These are phyloP conservation scores for Kwoniella bestiolae DNA, from an alignment of 768 basidiomycete genomes.

Conservation along the genomic window DNA sequence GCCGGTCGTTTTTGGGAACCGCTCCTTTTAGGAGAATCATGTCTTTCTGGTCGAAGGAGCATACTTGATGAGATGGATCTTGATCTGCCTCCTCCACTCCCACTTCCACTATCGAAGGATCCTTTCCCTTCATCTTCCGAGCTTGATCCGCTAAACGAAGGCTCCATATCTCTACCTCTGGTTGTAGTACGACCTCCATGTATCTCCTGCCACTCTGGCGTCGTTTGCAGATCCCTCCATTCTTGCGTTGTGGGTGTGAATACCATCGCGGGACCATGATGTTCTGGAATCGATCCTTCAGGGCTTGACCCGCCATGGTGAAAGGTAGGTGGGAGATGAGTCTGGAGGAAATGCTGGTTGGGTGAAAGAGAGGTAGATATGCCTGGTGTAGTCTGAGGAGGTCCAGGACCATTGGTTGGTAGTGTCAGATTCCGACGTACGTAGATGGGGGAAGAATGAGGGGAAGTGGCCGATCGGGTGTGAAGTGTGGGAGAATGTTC, in stretches of 20 bases:
- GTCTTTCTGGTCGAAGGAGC: conserved; percentile 9
- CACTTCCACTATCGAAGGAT: conserved; percentile 7
- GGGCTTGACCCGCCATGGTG: conserved; percentile 29
- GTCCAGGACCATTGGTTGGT: conserved; percentile 35
- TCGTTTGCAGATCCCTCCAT: conserved; percentile 50
- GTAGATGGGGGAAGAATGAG: conserved; percentile 36
- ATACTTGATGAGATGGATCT: conserved; percentile 14
- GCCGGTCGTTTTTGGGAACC: conserved; percentile 5
- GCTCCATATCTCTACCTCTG: conserved; percentile 13
- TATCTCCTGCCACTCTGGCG: conserved; percentile 26
- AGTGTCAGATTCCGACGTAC: conserved; percentile 31
- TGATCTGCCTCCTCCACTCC: conserved; percentile 3
- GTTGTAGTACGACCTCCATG: neutral
- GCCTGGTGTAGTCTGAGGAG: conserved; percentile 15
- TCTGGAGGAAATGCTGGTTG: conserved; percentile 44
- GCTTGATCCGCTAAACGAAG: conserved; percentile 22
- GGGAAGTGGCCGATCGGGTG: conserved; percentile 17
- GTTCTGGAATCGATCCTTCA: conserved; percentile 22
- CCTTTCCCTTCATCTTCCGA: conserved; percentile 26
- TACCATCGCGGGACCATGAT: conserved; percentile 43
- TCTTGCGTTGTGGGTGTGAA: conserved; percentile 57
- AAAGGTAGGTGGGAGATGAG: conserved; percentile 46
- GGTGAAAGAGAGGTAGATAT: conserved; percentile 45
- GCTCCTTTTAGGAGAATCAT: neutral
- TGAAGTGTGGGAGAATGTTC: conserved; percentile 29